Conservation (phyloP, 805 yeast species). For the Wickerhamomyces chambardii region DNA sequence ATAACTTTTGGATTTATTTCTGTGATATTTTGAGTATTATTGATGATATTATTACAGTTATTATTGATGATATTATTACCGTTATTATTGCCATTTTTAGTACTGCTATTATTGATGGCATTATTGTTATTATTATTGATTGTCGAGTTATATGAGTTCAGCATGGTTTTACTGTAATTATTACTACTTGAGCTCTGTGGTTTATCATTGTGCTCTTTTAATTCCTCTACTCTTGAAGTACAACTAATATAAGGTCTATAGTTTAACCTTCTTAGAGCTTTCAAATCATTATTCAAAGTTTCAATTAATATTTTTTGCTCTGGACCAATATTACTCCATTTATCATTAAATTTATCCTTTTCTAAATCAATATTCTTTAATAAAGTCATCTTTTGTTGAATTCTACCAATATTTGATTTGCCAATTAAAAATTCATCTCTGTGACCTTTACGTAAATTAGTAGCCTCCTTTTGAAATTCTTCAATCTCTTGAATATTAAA, state of each 20-base stretch:
- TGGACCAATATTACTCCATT: neutral
- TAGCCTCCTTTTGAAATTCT: neutral
- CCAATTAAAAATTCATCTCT: neutral
- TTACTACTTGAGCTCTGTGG: neutral
- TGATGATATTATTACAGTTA: no score
- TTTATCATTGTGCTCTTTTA: neutral
- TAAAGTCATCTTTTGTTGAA: constrained; percentile 13
- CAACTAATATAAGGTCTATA: constrained; percentile 9
- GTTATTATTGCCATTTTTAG: no score
- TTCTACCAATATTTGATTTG: constrained; percentile 9
- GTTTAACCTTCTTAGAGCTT: constrained; percentile 10
- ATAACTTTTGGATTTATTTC: no score
- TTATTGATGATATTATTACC: no score
- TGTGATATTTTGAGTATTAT: no score
- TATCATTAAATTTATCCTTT: constrained; percentile 4
- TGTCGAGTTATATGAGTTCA: neutral
- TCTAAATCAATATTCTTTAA: constrained; percentile 3
- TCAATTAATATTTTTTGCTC: constrained; percentile 11
- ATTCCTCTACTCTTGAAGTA: constrained; percentile 2
- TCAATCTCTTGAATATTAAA: neutral
- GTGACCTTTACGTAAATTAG: neutral
- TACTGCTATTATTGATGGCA: neutral
- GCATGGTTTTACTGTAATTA: neutral
- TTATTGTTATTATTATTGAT: neutral
- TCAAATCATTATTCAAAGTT: constrained; percentile 13